phyloP scores from a whole-genome alignment of 176 grass and related monocot genomes.

The Calamus simplicifolius region DNA sequence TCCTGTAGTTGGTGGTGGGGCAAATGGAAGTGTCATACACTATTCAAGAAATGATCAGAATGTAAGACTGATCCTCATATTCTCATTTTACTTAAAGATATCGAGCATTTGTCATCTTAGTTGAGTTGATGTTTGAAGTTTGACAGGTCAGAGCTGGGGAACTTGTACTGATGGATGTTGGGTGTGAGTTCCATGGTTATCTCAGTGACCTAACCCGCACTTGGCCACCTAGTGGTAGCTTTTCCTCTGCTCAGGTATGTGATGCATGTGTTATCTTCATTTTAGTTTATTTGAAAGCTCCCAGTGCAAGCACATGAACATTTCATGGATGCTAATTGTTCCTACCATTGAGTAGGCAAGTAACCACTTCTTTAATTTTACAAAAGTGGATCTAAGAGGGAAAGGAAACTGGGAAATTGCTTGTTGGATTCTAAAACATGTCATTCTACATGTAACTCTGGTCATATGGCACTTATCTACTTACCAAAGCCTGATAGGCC shows the following conservation, averaged over 20 bases:
- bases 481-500: no score
- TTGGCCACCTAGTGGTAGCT: constrained; percentile 70
- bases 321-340: no score
- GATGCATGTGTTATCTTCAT: constrained; percentile 1
- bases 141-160: constrained; percentile 75
- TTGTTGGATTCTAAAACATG: no score
- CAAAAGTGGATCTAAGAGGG: no score
- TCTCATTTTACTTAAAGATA: constrained; percentile 2
- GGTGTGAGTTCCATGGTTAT: constrained; percentile 97
- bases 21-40: constrained; percentile 85
- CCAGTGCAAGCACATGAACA: no score
- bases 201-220: constrained; percentile 84
- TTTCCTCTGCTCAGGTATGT: constrained; percentile 73
- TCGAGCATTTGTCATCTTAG: constrained; percentile 21
- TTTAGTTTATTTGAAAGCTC: neutral
- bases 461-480: no score
- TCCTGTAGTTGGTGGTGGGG: constrained; percentile 83
- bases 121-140: constrained; percentile 30
- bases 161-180: constrained; percentile 91
- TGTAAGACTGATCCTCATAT: constrained; percentile 23
- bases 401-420: no score
- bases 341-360: no score
- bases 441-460: no score
- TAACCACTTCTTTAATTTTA: no score
- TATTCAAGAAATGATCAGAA: constrained; percentile 86